These are phyloP conservation scores for Hymenoscyphus fructigenus DNA, from an alignment of 2,329 filamentous ascomycete species.

Conservation along the genomic window DNA sequence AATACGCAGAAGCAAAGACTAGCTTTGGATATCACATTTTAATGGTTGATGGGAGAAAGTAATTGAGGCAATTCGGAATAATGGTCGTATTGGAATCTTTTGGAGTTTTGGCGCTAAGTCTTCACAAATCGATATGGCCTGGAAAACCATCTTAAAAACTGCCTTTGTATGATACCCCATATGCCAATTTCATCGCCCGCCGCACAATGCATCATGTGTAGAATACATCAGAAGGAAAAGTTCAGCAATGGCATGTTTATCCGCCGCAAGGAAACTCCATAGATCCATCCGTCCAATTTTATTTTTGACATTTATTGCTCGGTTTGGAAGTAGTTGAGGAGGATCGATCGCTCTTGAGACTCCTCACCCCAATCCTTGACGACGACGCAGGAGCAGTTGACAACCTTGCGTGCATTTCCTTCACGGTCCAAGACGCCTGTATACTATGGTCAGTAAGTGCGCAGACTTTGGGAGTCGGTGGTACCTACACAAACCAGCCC, in stretches of 20 bases:
- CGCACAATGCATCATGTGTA: conserved; percentile 34
- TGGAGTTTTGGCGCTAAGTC: conserved; percentile 9
- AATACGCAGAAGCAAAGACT: conserved; percentile 70
- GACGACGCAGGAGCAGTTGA: conserved; percentile 99
- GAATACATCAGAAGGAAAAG: conserved; percentile 35
- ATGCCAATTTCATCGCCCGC: conserved; percentile 35
- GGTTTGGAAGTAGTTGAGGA: conserved; percentile 99
- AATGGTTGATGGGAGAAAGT: conserved; percentile 57
- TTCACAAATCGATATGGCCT: conserved; percentile 8
- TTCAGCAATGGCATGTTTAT: conserved; percentile 33
- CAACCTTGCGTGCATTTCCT: conserved; percentile 99
- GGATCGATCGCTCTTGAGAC: conserved; percentile 96
- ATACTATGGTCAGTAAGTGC: conserved; percentile 20
- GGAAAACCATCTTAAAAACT: conserved; percentile 1
- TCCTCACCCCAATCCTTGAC: conserved; percentile 99
- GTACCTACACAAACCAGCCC: conserved; percentile 96
- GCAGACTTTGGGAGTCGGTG: conserved; percentile 7
- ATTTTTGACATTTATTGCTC: conserved; percentile 55
- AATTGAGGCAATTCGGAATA: conserved; percentile 11
- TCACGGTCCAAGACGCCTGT: conserved; percentile 97
- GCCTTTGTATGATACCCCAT: conserved; percentile 21
- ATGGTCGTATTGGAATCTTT: background rate
- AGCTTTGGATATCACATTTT: conserved; percentile 77
- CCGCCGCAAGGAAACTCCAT: conserved; percentile 33
- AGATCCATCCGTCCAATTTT: conserved; percentile 22